phyloP scores from a whole-genome alignment of 805 yeast genomes.

The Osmozyma mogii region DNA sequence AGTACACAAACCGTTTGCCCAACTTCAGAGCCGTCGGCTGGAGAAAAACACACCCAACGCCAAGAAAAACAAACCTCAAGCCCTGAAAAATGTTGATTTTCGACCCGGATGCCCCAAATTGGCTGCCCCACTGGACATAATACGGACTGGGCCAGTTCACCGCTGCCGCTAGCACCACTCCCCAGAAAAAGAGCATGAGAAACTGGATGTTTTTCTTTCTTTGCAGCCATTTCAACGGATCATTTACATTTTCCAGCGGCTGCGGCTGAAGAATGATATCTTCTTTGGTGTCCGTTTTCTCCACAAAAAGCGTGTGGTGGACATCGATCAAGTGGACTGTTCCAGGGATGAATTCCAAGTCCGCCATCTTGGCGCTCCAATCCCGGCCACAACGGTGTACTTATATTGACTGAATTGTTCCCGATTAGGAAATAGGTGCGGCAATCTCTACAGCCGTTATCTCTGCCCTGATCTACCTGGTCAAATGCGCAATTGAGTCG shows the following conservation, averaged over 20 bases:
- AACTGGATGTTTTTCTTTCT: conserved; percentile 24
- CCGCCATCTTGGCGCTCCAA: too few relatives aligned
- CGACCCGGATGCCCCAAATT: conserved; percentile 22
- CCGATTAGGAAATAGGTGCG: too few relatives aligned
- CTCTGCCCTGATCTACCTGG: too few relatives aligned
- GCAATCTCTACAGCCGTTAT: too few relatives aligned
- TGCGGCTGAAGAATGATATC: conserved; percentile 27
- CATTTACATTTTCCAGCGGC: conserved; percentile 26
- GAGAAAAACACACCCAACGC: conserved; percentile 29
- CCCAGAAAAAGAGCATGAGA: conserved; percentile 22
- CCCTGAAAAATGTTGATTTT: conserved; percentile 46
- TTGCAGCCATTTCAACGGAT: conserved; percentile 27
- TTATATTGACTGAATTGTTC: too few relatives aligned
- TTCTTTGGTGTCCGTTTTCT: conserved; percentile 5
- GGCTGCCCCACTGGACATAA: conserved; percentile 24
- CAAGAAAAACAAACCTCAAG: conserved; percentile 42
- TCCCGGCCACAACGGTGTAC: too few relatives aligned
- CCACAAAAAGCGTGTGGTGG: conserved; percentile 5
- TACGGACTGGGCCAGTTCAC: conserved; percentile 28
- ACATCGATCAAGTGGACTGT: conserved; percentile 11
- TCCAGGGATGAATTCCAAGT: conserved; percentile 12
- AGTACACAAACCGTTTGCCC: conserved; percentile 24
- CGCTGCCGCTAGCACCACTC: conserved; percentile 23
- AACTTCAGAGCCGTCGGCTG: conserved; percentile 28
- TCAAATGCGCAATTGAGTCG: too few relatives aligned